phyloP scores from a whole-genome alignment of 768 basidiomycete genomes.

The Boletellus ananas region DNA sequence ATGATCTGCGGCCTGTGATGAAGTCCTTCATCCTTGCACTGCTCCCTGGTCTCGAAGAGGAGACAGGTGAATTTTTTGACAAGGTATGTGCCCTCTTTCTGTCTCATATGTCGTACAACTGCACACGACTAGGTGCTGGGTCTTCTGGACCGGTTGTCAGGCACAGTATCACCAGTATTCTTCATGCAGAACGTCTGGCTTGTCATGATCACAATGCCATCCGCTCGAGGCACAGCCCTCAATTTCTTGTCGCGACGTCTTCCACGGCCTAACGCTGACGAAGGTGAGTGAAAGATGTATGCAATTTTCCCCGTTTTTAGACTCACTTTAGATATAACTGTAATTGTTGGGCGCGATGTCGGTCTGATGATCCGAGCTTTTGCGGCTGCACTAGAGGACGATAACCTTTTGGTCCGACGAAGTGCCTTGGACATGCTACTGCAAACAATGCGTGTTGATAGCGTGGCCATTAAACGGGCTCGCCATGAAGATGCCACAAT shows the following conservation, averaged over 20 bases:
- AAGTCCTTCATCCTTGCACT: constrained; percentile 93
- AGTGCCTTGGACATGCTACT: constrained; percentile 81
- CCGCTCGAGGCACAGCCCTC: constrained; percentile 79
- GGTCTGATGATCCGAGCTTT: constrained; percentile 95
- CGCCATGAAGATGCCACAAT: constrained; percentile 71
- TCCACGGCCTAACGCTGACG: constrained; percentile 63
- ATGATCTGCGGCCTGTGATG: constrained; percentile 78
- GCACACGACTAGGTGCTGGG: constrained; percentile 57
- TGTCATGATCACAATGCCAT: constrained; percentile 84
- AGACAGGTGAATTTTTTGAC: constrained; percentile 96
- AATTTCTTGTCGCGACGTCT: constrained; percentile 83
- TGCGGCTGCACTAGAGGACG: constrained; percentile 86
- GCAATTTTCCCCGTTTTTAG: constrained; percentile 2
- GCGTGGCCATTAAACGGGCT: constrained; percentile 63
- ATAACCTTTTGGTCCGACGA: constrained; percentile 86
- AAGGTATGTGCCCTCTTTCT: constrained; percentile 43
- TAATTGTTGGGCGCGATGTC: constrained; percentile 78
- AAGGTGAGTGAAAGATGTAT: constrained; percentile 45
- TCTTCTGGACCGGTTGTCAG: constrained; percentile 78
- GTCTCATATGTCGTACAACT: neutral
- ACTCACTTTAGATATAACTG: constrained; percentile 49
- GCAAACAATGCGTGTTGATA: constrained; percentile 72
- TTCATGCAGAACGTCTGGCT: constrained; percentile 97
- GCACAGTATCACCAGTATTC: constrained; percentile 80
- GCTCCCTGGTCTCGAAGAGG: constrained; percentile 94